A percentile compares a stretch with the other conserved stretches of the same genome.
These are phyloP conservation scores for Aspergillus fumigatiaffinis DNA, from an alignment of 2,329 filamentous ascomycete genomes.

Conservation along the genomic window DNA sequence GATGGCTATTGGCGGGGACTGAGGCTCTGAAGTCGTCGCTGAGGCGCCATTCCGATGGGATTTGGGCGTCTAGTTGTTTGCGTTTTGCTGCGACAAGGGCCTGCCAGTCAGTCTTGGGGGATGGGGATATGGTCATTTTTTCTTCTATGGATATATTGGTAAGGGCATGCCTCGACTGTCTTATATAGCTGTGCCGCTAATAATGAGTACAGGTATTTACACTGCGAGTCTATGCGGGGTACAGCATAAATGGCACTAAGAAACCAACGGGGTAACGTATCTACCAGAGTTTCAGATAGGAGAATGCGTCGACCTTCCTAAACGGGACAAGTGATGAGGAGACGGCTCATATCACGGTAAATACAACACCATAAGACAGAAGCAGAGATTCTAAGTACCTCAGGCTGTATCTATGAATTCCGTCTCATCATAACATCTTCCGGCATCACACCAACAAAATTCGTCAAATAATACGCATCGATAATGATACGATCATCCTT, in stretches of 20 bases:
- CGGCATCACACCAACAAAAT: slow-evolving; percentile 16
- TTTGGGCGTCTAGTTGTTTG: slow-evolving; percentile 25
- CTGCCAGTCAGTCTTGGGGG: slow-evolving; percentile 13
- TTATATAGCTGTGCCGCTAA: neutral
- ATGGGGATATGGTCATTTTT: neutral
- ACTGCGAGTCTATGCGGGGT: too few relatives aligned
- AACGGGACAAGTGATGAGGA: neutral
- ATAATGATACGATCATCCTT: slow-evolving; percentile 20
- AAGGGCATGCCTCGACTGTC: neutral
- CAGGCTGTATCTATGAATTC: too few relatives aligned
- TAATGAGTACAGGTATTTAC: too few relatives aligned
- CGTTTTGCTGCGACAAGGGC: slow-evolving; percentile 23
- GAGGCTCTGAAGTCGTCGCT: slow-evolving; percentile 7
- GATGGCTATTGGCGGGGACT: slow-evolving; percentile 4
- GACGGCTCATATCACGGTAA: too few relatives aligned
- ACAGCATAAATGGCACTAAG: too few relatives aligned
- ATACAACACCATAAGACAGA: too few relatives aligned
- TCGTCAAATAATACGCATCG: slow-evolving; percentile 23
- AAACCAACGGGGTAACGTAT: too few relatives aligned
- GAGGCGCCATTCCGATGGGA: slow-evolving; percentile 33
- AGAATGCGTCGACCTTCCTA: neutral
- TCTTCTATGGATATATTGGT: neutral
- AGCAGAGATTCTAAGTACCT: too few relatives aligned
- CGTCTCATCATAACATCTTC: slow-evolving; percentile 15
- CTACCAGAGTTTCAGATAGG: neutral